Percentiles rank a stretch among this genome's conserved stretches.
Evolutionary conservation across 805 yeast species (phyloP).

Genomic region (Peterozyma xylosa): DNA sequence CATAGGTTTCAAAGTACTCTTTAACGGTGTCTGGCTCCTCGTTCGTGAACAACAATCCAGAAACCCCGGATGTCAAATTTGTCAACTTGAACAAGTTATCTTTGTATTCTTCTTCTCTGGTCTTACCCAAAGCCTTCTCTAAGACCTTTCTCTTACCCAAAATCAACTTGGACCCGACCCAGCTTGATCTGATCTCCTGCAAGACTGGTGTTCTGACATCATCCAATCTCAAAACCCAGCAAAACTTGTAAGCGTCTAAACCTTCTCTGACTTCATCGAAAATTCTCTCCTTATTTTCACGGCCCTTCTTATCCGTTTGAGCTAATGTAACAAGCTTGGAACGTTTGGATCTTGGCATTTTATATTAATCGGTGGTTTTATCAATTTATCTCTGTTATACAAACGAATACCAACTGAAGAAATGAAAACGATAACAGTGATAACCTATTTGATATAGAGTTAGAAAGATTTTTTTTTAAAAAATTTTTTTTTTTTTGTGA

Average conservation of each 20-base stretch:
- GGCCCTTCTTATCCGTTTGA: conserved; percentile 93
- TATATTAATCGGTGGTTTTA: conserved; percentile 9
- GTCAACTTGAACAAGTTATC: conserved; percentile 72
- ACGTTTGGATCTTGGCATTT: conserved; percentile 96
- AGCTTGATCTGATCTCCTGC: conserved; percentile 86
- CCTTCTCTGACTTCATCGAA: conserved; percentile 85
- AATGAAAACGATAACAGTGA: too few species aligned
- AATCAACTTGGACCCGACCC: conserved; percentile 85
- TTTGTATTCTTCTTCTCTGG: conserved; percentile 83
- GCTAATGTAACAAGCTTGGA: conserved; percentile 93
- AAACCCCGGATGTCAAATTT: conserved; percentile 61
- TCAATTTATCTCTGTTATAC: too few species aligned
- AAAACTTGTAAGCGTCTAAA: conserved; percentile 68
- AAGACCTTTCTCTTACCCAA: conserved; percentile 92
- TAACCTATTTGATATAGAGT: too few species aligned
- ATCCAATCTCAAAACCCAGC: conserved; percentile 81
- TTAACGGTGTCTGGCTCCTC: conserved; percentile 85
- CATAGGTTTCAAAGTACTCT: conserved; percentile 76
- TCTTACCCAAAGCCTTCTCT: conserved; percentile 86
- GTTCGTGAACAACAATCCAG: conserved; percentile 84
- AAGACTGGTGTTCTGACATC: conserved; percentile 94
- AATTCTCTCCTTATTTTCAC: conserved; percentile 83
- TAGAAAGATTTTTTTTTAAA: too few species aligned
- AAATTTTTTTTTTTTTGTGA: too few species aligned
- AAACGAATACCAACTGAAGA: too few species aligned